These are phyloP conservation scores for Phytophthora meadii DNA, from an alignment of 352 stramenopile genomes.

Conservation along the genomic window DNA sequence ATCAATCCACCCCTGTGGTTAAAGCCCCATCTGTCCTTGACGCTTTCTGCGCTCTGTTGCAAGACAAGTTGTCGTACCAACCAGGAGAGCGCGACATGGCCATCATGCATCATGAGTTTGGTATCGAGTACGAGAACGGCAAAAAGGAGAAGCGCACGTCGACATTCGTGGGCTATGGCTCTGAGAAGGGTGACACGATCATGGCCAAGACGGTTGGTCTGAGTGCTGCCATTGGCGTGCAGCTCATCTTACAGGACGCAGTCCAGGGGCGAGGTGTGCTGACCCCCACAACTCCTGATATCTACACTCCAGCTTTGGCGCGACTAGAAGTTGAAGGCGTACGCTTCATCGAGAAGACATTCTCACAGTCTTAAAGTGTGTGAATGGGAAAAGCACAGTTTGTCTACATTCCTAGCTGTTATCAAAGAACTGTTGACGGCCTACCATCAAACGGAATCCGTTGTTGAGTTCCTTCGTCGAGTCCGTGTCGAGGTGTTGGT, in stretches of 20 bases:
- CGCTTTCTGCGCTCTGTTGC: constrained; percentile 86
- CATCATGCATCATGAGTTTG: constrained; percentile 93
- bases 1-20: constrained; percentile 58
- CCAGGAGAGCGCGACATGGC: constrained; percentile 95
- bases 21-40: constrained; percentile 76
- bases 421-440: constrained; percentile 44
- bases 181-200: constrained; percentile 90
- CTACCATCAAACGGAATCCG: constrained; percentile 31
- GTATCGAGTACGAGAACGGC: constrained; percentile 77
- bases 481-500: constrained; percentile 34
- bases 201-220: constrained; percentile 97
- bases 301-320: constrained; percentile 89
- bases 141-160: constrained; percentile 90
- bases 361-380: constrained; percentile 41
- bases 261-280: constrained; percentile 86
- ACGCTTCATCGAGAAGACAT: constrained; percentile 86
- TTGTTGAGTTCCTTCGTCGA: constrained; percentile 13
- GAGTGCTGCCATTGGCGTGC: constrained; percentile 92
- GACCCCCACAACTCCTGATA: constrained; percentile 89
- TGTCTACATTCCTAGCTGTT: neutral
- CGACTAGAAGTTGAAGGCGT: constrained; percentile 89
- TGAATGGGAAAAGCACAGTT: constrained; percentile 1
- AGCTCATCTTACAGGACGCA: constrained; percentile 93
- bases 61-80: constrained; percentile 91
- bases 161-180: constrained; percentile 93